These are phyloP conservation scores for Clarireedia monteithiana DNA, from an alignment of 2,329 filamentous ascomycete genomes.

Conservation along the genomic window DNA sequence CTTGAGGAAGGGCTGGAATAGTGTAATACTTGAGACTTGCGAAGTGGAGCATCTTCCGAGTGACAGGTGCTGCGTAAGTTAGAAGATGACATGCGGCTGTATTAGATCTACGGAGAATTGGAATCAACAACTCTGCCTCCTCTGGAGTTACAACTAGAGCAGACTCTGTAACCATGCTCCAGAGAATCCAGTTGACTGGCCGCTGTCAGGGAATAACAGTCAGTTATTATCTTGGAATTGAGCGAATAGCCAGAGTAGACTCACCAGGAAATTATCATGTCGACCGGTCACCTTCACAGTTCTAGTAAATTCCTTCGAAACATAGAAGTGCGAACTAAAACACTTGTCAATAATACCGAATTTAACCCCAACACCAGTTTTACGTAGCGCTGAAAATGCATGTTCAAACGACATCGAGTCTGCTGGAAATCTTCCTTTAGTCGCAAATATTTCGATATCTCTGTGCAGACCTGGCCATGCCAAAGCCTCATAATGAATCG, in stretches of 20 bases:
- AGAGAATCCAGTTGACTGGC: slow-evolving; percentile 55
- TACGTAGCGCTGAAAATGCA: slow-evolving; percentile 35
- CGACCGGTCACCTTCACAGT: slow-evolving; percentile 33
- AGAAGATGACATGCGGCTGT: slow-evolving; percentile 38
- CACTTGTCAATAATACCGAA: slow-evolving; percentile 23
- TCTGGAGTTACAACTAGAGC: slow-evolving; percentile 55
- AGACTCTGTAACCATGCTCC: slow-evolving; percentile 36
- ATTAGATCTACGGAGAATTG: slow-evolving; percentile 29
- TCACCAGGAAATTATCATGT: slow-evolving; percentile 35
- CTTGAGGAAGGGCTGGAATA: slow-evolving; percentile 38
- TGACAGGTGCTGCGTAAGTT: slow-evolving; percentile 52
- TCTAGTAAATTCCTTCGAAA: slow-evolving; percentile 40
- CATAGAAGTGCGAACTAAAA: slow-evolving; percentile 29
- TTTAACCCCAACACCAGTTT: slow-evolving; percentile 32
- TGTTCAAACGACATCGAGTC: slow-evolving; percentile 33
- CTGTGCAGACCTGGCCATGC: slow-evolving; percentile 39
- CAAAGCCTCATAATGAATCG: slow-evolving; percentile 31
- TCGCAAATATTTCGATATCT: slow-evolving; percentile 39
- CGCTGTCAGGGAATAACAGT: slow-evolving; percentile 26
- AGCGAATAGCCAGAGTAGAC: neutral
- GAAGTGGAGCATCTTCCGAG: slow-evolving; percentile 53
- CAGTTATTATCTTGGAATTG: neutral
- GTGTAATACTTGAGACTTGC: slow-evolving; percentile 45
- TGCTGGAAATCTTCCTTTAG: slow-evolving; percentile 36
- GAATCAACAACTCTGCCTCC: slow-evolving; percentile 50